phyloP scores from a whole-genome alignment of 1,284 basidiomycete species.

The Schizophyllum amplum region DNA sequence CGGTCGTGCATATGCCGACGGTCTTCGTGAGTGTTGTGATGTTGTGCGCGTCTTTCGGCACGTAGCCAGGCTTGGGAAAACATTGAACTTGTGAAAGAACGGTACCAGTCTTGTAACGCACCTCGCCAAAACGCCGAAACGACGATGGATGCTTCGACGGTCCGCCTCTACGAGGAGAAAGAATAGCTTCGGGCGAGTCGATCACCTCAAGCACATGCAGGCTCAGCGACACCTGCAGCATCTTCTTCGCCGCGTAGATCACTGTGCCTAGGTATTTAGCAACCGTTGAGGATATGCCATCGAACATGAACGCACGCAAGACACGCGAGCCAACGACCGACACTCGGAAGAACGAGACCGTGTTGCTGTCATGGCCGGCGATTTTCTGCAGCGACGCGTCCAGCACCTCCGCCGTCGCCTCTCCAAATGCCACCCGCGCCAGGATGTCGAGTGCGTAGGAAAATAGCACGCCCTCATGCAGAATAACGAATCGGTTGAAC shows the following conservation, averaged over 20 bases:
- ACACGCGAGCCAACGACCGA: neutral
- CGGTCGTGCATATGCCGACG: constrained; percentile 55
- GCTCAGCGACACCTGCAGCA: constrained; percentile 41
- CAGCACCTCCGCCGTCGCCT: neutral
- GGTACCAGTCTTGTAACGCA: constrained; percentile 25
- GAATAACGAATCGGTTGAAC: constrained; percentile 61
- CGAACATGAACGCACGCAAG: neutral
- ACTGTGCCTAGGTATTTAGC: constrained; percentile 42
- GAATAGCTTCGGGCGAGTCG: constrained; percentile 33
- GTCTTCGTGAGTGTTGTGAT: constrained; percentile 51
- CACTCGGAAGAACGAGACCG: neutral
- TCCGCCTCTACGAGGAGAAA: constrained; percentile 24
- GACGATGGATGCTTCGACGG: constrained; percentile 19
- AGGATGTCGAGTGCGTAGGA: constrained; percentile 57
- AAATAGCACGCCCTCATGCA: constrained; percentile 45
- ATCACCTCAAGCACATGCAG: constrained; percentile 40
- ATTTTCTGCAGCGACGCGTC: neutral
- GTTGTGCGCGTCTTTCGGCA: constrained; percentile 59
- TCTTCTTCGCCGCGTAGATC: constrained; percentile 55
- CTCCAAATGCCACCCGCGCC: neutral
- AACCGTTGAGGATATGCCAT: neutral
- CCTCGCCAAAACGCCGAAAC: constrained; percentile 59
- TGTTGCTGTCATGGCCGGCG: neutral
- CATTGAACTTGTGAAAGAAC: constrained; percentile 1
- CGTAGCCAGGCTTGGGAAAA: constrained; percentile 39